Conservation (phyloP, 805 yeast genomes). For the Kuraishia capsulata region DNA sequence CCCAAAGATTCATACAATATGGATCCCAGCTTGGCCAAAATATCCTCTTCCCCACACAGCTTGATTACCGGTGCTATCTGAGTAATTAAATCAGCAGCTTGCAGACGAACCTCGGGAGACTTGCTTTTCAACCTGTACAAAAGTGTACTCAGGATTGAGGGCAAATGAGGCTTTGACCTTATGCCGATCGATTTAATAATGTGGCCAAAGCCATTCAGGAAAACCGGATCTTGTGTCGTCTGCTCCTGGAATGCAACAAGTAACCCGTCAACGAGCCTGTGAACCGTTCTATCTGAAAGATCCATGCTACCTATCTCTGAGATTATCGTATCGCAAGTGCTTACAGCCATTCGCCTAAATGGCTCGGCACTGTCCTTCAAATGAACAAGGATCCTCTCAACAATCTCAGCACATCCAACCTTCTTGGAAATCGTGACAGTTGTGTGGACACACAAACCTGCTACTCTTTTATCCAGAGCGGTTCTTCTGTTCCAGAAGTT, state of each 20-base stretch:
- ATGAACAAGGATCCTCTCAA: conserved; percentile 46
- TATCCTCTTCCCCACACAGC: conserved; percentile 51
- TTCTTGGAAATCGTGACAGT: conserved; percentile 58
- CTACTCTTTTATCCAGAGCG: conserved; percentile 57
- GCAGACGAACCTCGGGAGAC: conserved; percentile 64
- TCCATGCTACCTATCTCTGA: conserved; percentile 44
- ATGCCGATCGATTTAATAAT: conserved; percentile 53
- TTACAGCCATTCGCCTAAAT: conserved; percentile 70
- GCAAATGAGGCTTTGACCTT: conserved; percentile 62
- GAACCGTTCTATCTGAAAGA: conserved; percentile 49
- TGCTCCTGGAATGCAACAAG: conserved; percentile 79
- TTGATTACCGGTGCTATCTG: conserved; percentile 59
- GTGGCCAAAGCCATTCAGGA: conserved; percentile 56
- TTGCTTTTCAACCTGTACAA: conserved; percentile 68
- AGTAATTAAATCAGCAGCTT: conserved; percentile 71
- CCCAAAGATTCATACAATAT: conserved; percentile 87
- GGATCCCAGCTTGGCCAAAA: conserved; percentile 60
- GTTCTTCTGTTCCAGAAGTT: conserved; percentile 77
- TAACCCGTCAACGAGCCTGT: conserved; percentile 69
- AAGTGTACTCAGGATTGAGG: conserved; percentile 62
- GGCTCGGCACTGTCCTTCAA: conserved; percentile 81
- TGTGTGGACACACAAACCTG: conserved; percentile 60
- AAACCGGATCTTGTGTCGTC: conserved; percentile 40
- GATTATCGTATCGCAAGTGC: conserved; percentile 52
- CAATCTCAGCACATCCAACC: conserved; percentile 53